Evolutionary conservation across 257 asterid species (phyloP), one percentile per base, ranked within the genome.

Genomic region (Sherardia arvensis): DNA sequence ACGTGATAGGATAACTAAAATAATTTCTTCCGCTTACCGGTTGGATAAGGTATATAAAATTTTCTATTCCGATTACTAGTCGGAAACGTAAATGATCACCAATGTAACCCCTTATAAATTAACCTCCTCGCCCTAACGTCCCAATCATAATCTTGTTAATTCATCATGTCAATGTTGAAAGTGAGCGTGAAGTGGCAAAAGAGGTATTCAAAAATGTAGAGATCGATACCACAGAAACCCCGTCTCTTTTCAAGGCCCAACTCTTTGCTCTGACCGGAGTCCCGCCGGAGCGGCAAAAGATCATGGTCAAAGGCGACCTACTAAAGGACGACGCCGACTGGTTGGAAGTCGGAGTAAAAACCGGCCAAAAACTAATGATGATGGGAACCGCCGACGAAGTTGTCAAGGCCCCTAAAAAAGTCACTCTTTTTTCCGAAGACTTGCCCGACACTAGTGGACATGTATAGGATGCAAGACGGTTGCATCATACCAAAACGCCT

Each of bases 341-440:
- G 99, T 80, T 89, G 21, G 85, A 77, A 78, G 79, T 87, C 48
- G 97, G 91, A 67, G 92, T 93, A 40, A 93, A 93, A 80, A 86
- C 85, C 97, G 99, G 97, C 69, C 99, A 93, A 82, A 87, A 88
- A 67, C 77, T 93, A 71, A 93, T 93, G 99, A 93, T 93, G 99
- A 93, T 90, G n/a, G 99, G 99, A 77, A 93, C 96, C 36, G 97
- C 96, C 15, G 99, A 86, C 74, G 99, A 90, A 79, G 83, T 90
- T 61, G 85, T 93, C 38, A 87, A 84, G 85, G 97, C 97, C 62
- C 99, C 99, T 18, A 96, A 93, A 72, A 87, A 90, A 69, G 87
- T 89, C n/a, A 90, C 92, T 21, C 62, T 93, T 65, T 93, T 93
- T 73, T 90, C 80, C 14, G 99, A 93, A 76, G 99, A 93, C 85